Percentiles rank a stretch among this genome's conserved stretches.
These are phyloP conservation scores for Calonectria leucothoes DNA, from an alignment of 2,329 filamentous ascomycete genomes.

Conservation along the genomic window DNA sequence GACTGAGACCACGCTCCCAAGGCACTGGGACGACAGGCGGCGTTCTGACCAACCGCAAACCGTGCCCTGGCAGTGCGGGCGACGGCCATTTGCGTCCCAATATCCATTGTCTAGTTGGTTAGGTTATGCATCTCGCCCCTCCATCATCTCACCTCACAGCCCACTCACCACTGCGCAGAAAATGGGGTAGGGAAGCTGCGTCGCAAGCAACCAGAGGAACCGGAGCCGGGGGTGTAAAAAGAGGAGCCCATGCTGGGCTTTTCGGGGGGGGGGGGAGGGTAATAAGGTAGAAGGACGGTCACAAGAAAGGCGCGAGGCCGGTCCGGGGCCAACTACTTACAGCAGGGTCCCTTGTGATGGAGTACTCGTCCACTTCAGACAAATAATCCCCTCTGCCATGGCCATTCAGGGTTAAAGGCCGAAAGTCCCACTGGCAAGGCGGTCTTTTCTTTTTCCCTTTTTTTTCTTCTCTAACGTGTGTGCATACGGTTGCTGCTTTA, in stretches of 20 bases:
- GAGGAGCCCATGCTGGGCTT: slow-evolving; percentile 16
- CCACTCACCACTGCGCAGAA: not conserved
- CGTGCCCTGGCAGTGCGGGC: slow-evolving; percentile 24
- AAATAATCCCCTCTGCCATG: slow-evolving; percentile 17
- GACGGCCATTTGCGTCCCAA: not conserved
- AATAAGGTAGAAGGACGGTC: slow-evolving; percentile 34
- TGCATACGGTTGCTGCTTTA: not conserved
- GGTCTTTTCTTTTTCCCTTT: not conserved
- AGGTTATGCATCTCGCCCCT: not conserved
- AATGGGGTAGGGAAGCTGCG: not conserved
- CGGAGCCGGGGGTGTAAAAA: not conserved
- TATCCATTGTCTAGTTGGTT: not conserved
- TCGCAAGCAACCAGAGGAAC: slow-evolving; percentile 5
- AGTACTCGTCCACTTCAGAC: slow-evolving; percentile 19
- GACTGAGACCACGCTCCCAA: slow-evolving; percentile 28
- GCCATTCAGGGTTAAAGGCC: slow-evolving; percentile 35
- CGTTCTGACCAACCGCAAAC: slow-evolving; percentile 32
- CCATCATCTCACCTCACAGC: slow-evolving; percentile 8
- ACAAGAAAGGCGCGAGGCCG: slow-evolving; percentile 28
- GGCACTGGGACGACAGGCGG: slow-evolving; percentile 20
- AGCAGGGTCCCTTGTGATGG: slow-evolving; percentile 4
- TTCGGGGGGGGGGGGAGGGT: too few relatives aligned
- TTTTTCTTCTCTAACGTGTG: not conserved
- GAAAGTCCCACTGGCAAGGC: slow-evolving; percentile 30
- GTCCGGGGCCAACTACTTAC: slow-evolving; percentile 1